These are phyloP conservation scores for Purpureocillium lavendulum DNA, from an alignment of 2,329 filamentous ascomycete genomes.

Conservation along the genomic window DNA sequence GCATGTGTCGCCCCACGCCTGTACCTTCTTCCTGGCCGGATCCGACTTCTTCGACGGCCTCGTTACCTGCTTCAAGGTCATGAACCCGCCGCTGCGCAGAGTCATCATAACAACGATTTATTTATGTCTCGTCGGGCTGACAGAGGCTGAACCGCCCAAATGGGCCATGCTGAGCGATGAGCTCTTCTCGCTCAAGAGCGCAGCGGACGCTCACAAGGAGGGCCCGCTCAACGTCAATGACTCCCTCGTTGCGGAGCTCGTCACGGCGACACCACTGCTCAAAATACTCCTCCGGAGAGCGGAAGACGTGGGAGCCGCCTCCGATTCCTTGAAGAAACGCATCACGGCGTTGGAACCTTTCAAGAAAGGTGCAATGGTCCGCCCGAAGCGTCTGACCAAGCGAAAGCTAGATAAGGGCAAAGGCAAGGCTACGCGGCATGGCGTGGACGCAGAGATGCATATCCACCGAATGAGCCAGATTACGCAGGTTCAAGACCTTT, in stretches of 20 bases:
- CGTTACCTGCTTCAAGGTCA: conserved; percentile 54
- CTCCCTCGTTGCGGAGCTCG: conserved; percentile 72
- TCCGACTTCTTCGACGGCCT: conserved; percentile 82
- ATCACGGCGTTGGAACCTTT: conserved; percentile 53
- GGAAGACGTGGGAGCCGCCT: conserved; percentile 38
- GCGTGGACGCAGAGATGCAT: conserved; percentile 47
- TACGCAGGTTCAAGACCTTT: conserved; percentile 86
- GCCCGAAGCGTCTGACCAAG: conserved; percentile 41
- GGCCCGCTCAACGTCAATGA: conserved; percentile 50
- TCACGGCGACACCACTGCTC: conserved; percentile 72
- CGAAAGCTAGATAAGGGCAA: conserved; percentile 62
- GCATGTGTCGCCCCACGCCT: conserved; percentile 47
- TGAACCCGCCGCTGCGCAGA: conserved; percentile 55
- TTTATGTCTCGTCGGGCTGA: conserved; percentile 63
- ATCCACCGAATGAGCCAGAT: conserved; percentile 78
- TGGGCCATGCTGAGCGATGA: conserved; percentile 73
- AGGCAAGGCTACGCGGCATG: conserved; percentile 28
- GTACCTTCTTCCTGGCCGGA: conserved; percentile 65
- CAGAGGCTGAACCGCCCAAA: conserved; percentile 58
- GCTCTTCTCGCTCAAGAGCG: conserved; percentile 69
- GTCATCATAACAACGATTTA: conserved; percentile 67
- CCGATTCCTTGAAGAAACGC: conserved; percentile 49
- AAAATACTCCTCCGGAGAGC: conserved; percentile 50
- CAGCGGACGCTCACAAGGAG: conserved; percentile 54
- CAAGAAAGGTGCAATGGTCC: conserved; percentile 44